Evolutionary conservation across 768 basidiomycete species (phyloP).

Genomic region (Hypholoma sublateritium): DNA sequence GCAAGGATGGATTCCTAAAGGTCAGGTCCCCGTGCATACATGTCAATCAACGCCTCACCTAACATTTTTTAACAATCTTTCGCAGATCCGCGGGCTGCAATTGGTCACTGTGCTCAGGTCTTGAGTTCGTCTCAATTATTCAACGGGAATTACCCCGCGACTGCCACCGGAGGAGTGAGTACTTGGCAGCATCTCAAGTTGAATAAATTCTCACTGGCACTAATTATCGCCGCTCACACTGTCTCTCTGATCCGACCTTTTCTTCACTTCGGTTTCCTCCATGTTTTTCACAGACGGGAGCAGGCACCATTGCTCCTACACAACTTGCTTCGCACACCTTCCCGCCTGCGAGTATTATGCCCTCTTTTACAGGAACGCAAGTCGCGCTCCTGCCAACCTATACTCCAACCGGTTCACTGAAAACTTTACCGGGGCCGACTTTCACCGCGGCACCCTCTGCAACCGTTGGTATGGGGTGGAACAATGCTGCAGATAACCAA

Average conservation of each 20-base stretch:
- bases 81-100: slow-evolving; percentile 46
- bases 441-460: slow-evolving; percentile 57
- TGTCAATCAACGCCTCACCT: not conserved
- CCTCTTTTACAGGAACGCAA: slow-evolving; percentile 51
- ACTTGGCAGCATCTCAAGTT: not conserved
- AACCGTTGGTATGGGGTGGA: slow-evolving; percentile 74
- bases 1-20: slow-evolving; percentile 83
- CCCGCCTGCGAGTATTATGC: slow-evolving; percentile 62
- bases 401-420: slow-evolving; percentile 65
- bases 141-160: slow-evolving; percentile 53
- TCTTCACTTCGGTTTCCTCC: not conserved
- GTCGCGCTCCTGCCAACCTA: slow-evolving; percentile 63
- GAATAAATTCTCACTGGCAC: not conserved
- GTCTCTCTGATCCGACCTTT: slow-evolving; percentile 8
- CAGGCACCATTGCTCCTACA: slow-evolving; percentile 56
- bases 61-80: not conserved
- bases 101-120: slow-evolving; percentile 41
- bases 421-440: slow-evolving; percentile 61
- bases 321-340: slow-evolving; percentile 53
- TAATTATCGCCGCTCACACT: not conserved
- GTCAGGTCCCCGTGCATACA: slow-evolving; percentile 34
- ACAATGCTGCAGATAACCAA: slow-evolving; percentile 61
- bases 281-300: slow-evolving; percentile 39
- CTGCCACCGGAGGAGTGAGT: slow-evolving; percentile 69
- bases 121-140: slow-evolving; percentile 43